Evolutionary conservation across 345 rosid species (phyloP), one percentile per base, ranked within the genome.

Genomic region (Nephelium lappaceum): DNA sequence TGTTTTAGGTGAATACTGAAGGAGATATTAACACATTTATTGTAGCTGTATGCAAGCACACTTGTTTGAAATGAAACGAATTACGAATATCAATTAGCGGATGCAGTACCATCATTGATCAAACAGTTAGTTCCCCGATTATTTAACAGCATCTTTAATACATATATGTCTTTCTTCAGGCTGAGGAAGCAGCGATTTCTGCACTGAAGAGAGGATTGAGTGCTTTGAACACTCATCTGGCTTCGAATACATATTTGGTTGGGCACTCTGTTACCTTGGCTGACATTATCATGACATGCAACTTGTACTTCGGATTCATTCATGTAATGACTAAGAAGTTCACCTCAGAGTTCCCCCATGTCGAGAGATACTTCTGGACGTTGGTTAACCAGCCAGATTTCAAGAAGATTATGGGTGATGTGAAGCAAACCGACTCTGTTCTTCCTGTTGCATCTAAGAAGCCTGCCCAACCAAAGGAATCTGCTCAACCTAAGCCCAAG

Each of bases 351-450:
- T 96, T 93, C 87, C 99, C 98, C 64, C 98, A 96, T 38, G 97
- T 96, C 16, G 98, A 96, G 90, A 88, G 99, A 81, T 93, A 94
- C 91, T 96, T 94, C 80, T 96, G 99, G 99, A 96, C 99, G 14
- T 38, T 93, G 93, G 85, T 88, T 45, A 96, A 96, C 86, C 99
- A 96, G 71, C 98, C 99, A 27, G 92, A 93, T 78, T 84, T 96
- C 84, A 91, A 85, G 67, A 96, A 93, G 84, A 80, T 96, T 43
- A 4, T 96, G 24, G 98, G 98, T 72, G 98, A 93, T 74, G 89
- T 91, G 38, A 91, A 90, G 83, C 99, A 96, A 84, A 73, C 98
- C 0, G 94, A 89, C 31, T 84, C 93, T 65, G 90, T 93, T 41
- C 85, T 79, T 38, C 86, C 97, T 58, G 77, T 91, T 80, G 49